Percentiles rank a stretch among this genome's conserved stretches.
phyloP scores from a whole-genome alignment of 805 yeast species.

The Wickerhamomyces strasburgensis region DNA sequence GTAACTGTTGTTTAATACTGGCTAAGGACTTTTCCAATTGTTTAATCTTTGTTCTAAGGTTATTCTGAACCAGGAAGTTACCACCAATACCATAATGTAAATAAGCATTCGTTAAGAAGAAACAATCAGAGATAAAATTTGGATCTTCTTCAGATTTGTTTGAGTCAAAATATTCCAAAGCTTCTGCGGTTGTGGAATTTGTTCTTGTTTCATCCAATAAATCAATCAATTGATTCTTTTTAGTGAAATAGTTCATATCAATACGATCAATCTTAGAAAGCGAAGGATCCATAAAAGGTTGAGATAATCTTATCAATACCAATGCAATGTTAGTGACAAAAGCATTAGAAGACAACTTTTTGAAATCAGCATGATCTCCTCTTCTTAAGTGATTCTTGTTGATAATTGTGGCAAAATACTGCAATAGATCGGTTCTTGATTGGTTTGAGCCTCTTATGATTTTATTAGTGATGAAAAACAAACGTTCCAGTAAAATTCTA shows the following conservation, averaged over 20 bases:
- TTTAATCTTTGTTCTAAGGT: constrained; percentile 46
- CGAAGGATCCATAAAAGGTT: constrained; percentile 74
- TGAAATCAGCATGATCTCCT: constrained; percentile 74
- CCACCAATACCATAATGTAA: constrained; percentile 91
- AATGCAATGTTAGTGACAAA: constrained; percentile 73
- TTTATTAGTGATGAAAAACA: constrained; percentile 66
- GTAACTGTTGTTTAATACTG: constrained; percentile 27
- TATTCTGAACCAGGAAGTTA: constrained; percentile 49
- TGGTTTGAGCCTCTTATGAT: constrained; percentile 67
- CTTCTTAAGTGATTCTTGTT: constrained; percentile 82
- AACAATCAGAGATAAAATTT: constrained; percentile 90
- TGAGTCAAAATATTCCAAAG: constrained; percentile 48
- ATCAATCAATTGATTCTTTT: constrained; percentile 46
- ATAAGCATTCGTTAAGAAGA: constrained; percentile 72
- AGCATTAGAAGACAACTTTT: constrained; percentile 68
- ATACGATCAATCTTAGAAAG: constrained; percentile 72
- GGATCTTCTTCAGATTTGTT: constrained; percentile 34
- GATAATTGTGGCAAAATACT: constrained; percentile 68
- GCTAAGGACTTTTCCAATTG: constrained; percentile 31
- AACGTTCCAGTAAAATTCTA: constrained; percentile 50
- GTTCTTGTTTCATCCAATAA: constrained; percentile 78
- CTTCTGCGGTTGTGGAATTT: constrained; percentile 69
- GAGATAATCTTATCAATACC: constrained; percentile 64
- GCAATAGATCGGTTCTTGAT: constrained; percentile 59
- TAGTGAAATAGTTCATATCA: constrained; percentile 62